phyloP scores from a whole-genome alignment of 208 protist genomes.

The Crithidia brevicula region DNA sequence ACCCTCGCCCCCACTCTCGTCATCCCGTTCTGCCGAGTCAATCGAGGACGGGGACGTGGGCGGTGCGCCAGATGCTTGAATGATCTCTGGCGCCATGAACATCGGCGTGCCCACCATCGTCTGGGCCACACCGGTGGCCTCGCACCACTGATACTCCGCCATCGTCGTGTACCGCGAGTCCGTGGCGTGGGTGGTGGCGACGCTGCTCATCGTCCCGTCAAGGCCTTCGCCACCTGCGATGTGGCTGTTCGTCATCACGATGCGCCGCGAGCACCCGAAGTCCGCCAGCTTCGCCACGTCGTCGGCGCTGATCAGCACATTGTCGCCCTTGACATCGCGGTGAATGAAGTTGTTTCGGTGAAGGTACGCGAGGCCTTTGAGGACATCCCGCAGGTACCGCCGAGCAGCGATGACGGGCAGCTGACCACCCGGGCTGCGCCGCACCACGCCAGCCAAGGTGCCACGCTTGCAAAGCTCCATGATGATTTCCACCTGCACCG shows the following conservation, averaged over 20 bases:
- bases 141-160: constrained; percentile 36
- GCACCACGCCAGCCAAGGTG: constrained; percentile 52
- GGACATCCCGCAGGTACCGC: constrained; percentile 77
- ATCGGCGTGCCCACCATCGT: constrained; percentile 85
- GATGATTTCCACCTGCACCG: constrained; percentile 84
- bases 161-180: constrained; percentile 30
- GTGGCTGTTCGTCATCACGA: constrained; percentile 49
- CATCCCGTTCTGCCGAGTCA: neutral
- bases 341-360: constrained; percentile 82
- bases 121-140: constrained; percentile 47
- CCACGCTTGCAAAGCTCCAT: constrained; percentile 84
- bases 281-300: constrained; percentile 93
- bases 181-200: constrained; percentile 21
- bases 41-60: neutral
- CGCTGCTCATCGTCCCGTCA: constrained; percentile 21
- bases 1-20: neutral
- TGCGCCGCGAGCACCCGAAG: constrained; percentile 92
- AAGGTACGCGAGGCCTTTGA: constrained; percentile 82
- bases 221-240: constrained; percentile 6
- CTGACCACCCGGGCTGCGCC: constrained; percentile 51
- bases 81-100: constrained; percentile 91
- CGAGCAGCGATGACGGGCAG: constrained; percentile 45
- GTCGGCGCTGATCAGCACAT: constrained; percentile 77
- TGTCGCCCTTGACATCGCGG: constrained; percentile 89
- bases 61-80: constrained; percentile 30